Percentiles rank a stretch among this genome's conserved stretches.
Conservation (phyloP, 177 flowering plant genomes). For the Vitis hybrid region DNA sequence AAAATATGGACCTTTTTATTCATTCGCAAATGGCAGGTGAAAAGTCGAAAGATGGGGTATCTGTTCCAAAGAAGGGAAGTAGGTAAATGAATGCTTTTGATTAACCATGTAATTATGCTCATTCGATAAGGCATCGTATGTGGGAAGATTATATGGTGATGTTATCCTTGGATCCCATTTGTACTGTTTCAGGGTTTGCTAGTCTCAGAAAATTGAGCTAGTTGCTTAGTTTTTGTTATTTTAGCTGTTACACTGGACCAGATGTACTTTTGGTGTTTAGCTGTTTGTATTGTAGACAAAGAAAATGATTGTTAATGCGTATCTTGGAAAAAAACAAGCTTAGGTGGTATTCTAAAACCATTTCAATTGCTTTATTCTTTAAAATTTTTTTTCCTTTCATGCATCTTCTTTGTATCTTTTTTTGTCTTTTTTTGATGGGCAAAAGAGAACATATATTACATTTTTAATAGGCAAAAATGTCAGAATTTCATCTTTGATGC, state of each 20-base stretch:
- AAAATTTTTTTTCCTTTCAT: background rate
- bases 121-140: slow-evolving; percentile 31
- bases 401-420: too few species aligned
- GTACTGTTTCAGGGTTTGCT: background rate
- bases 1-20: slow-evolving; percentile 89
- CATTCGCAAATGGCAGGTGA: slow-evolving; percentile 99
- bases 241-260: background rate
- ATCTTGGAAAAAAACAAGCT: background rate
- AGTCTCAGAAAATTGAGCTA: background rate
- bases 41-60: slow-evolving; percentile 98
- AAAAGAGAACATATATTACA: background rate
- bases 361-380: background rate
- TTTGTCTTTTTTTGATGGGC: too few species aligned
- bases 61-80: slow-evolving; percentile 99
- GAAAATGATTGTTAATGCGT: background rate
- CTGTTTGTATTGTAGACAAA: background rate
- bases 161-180: slow-evolving; percentile 16
- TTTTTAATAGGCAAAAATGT: background rate
- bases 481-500: background rate
- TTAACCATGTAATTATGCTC: slow-evolving; percentile 43
- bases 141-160: slow-evolving; percentile 20
- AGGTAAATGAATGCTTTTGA: slow-evolving; percentile 93
- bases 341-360: background rate
- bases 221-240: background rate
- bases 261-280: background rate